Percentiles rank a stretch among this genome's conserved stretches.
These are phyloP conservation scores for Backusella mclennaniae DNA, from an alignment of 192 early-diverging fungal species.

Conservation along the genomic window DNA sequence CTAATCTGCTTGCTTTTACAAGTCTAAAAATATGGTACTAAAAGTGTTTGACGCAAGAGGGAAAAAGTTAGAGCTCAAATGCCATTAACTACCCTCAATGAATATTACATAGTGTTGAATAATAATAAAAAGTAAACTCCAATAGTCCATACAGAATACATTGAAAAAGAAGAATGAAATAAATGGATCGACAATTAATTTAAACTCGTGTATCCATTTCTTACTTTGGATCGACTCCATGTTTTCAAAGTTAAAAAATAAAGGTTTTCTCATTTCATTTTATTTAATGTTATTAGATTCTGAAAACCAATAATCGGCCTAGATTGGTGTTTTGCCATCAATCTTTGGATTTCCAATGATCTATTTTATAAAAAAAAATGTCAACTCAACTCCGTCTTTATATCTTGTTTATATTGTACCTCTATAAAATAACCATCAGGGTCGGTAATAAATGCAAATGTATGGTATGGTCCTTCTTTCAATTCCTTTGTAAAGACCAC, in stretches of 20 bases:
- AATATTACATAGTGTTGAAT: neutral
- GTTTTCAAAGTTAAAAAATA: neutral
- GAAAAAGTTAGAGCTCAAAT: neutral
- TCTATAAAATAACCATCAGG: neutral
- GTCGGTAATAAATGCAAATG: neutral
- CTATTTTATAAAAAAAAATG: neutral
- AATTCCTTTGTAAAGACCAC: neutral
- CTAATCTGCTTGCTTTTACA: neutral
- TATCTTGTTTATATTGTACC: neutral
- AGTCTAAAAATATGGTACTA: neutral
- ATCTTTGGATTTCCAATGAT: slow-evolving; percentile 1
- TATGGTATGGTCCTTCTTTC: neutral
- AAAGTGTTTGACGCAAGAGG: neutral
- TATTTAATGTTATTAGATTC: neutral
- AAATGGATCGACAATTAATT: neutral
- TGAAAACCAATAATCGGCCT: neutral
- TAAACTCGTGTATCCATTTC: neutral
- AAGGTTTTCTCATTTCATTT: neutral
- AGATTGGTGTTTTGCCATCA: neutral
- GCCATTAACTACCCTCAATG: neutral
- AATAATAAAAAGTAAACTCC: neutral
- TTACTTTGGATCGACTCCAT: neutral
- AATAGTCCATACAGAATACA: neutral
- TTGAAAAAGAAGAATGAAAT: neutral
- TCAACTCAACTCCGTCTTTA: neutral